phyloP scores from a whole-genome alignment of 208 protist genomes.

The Herpetomonas tarakana region DNA sequence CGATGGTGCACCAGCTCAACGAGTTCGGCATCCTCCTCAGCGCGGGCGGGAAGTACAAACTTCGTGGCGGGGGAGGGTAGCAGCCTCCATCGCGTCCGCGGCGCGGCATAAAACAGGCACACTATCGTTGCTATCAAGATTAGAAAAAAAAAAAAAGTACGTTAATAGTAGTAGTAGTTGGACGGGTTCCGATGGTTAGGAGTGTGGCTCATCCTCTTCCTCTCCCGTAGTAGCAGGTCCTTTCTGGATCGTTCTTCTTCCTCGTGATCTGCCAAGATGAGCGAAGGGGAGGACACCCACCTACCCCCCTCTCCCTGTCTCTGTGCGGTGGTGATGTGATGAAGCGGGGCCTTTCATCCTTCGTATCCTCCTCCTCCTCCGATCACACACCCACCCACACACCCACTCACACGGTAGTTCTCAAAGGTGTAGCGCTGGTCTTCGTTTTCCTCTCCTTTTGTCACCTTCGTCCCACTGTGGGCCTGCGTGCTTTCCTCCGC shows the following conservation, averaged over 20 bases:
- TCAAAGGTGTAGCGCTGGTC: not conserved
- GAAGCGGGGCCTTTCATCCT: conserved; percentile 6
- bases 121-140: not conserved
- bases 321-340: no score
- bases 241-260: no score
- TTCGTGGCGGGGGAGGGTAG: conserved; percentile 42
- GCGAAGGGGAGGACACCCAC: no score
- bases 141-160: conserved; percentile 9
- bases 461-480: not conserved
- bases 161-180: no score
- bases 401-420: not conserved
- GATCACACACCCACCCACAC: conserved; percentile 7
- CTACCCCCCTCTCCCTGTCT: no score
- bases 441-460: conserved; percentile 14
- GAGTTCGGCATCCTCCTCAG: conserved; percentile 77
- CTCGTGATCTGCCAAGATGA: no score
- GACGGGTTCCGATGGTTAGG: no score
- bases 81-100: conserved; percentile 1
- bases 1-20: conserved; percentile 82
- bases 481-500: not conserved
- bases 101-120: not conserved
- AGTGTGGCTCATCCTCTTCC: no score
- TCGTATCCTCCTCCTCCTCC: conserved; percentile 4
- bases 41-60: conserved; percentile 53
- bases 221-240: no score